Conservation (phyloP, 2,329 filamentous ascomycete species). For the Sphaceloma murrayae region DNA sequence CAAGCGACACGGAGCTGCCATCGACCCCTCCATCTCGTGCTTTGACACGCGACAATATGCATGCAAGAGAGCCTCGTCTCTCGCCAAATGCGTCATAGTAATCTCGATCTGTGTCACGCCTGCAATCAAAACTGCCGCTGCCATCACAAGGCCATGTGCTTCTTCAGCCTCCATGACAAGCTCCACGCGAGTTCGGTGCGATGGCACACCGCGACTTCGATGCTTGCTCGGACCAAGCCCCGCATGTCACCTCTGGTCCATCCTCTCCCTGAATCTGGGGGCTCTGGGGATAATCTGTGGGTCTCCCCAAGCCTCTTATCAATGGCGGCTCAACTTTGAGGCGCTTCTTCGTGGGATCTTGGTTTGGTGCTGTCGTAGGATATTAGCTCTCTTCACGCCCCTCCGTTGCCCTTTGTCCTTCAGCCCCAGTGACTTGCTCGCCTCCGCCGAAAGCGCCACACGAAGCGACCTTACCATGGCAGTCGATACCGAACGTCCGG, state of each 20-base stretch:
- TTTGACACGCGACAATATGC: conserved; percentile 3
- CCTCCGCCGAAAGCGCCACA: no score
- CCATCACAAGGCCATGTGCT: neutral
- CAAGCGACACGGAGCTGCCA: neutral
- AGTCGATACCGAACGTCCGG: neutral
- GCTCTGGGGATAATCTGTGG: conserved; percentile 1
- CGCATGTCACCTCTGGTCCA: conserved; percentile 12
- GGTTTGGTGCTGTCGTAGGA: neutral
- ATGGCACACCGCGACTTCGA: neutral
- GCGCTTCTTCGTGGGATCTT: no score
- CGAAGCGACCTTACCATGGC: conserved; percentile 3
- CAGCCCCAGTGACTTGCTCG: neutral
- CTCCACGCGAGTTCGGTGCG: neutral
- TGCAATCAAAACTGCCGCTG: neutral
- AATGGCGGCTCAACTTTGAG: no score
- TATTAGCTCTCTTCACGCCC: conserved; percentile 2
- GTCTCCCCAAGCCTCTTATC: conserved; percentile 11
- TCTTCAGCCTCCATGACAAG: neutral
- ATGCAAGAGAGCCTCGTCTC: conserved; percentile 6
- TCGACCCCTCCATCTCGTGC: neutral
- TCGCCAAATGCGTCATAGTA: neutral
- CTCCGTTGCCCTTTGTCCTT: neutral
- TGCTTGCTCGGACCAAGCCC: conserved; percentile 9
- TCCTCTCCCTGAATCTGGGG: conserved; percentile 7
- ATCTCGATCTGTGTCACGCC: conserved; percentile 6